phyloP scores from a whole-genome alignment of 78 protist species.

The Dictyostelium brefeldianum region DNA sequence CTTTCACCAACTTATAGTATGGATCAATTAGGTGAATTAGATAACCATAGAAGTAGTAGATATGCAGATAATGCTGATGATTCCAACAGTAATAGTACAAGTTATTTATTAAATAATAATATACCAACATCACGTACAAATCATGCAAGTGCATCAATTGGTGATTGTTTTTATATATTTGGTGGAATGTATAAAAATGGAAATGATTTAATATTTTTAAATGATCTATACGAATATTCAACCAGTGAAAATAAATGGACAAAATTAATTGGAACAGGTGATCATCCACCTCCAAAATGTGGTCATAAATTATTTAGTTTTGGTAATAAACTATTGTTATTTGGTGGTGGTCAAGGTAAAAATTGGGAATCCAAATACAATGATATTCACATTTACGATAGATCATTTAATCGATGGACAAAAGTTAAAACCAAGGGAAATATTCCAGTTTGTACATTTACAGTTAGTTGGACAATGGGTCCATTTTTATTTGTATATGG shows the following conservation, averaged over 20 bases:
- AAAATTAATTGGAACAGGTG: slow-evolving; percentile 25
- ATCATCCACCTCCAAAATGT: slow-evolving; percentile 70
- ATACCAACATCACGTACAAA: slow-evolving; percentile 44
- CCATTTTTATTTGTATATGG: slow-evolving; percentile 79
- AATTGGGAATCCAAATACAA: slow-evolving; percentile 74
- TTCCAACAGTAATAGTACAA: not conserved
- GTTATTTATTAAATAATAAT: not conserved
- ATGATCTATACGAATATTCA: slow-evolving; percentile 31
- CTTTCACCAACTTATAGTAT: not conserved
- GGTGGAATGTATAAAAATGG: slow-evolving; percentile 68
- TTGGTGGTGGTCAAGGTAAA: slow-evolving; percentile 79
- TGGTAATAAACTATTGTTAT: slow-evolving; percentile 45
- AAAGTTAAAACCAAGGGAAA: slow-evolving; percentile 49
- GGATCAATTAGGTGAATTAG: not conserved
- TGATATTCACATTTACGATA: slow-evolving; percentile 75
- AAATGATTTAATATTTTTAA: slow-evolving; percentile 35
- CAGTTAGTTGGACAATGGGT: slow-evolving; percentile 25
- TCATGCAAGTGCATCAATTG: slow-evolving; percentile 62
- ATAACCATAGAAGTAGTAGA: not conserved
- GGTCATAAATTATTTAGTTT: slow-evolving; percentile 68
- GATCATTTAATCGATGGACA: slow-evolving; percentile 40
- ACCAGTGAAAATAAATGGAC: slow-evolving; percentile 13
- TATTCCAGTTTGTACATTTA: slow-evolving; percentile 71
- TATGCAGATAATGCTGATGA: too few species aligned
- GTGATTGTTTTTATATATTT: slow-evolving; percentile 48